These are phyloP conservation scores for Cryptosporidium meleagridis DNA, from an alignment of 169 alveolate genomes.

Conservation along the genomic window DNA sequence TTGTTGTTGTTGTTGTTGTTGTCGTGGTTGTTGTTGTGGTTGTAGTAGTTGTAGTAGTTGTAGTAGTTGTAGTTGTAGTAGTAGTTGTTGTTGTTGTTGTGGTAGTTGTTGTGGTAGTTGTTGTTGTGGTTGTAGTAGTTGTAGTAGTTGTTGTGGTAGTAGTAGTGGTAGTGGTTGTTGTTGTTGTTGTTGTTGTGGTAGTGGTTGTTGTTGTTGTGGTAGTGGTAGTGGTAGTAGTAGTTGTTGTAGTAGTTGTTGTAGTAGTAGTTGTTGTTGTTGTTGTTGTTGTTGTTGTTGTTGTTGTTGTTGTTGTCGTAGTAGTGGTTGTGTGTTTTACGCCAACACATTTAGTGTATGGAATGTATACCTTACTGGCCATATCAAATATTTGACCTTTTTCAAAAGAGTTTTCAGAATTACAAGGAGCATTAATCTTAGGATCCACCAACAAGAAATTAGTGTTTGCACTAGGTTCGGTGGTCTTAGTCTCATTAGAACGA, in stretches of 20 bases:
- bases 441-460: constrained; percentile 39
- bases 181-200: constrained; percentile 5
- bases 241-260: constrained; percentile 11
- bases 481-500: background rate
- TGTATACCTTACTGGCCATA: background rate
- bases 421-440: constrained; percentile 45
- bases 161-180: constrained; percentile 6
- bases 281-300: constrained; percentile 14
- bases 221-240: constrained; percentile 25
- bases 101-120: background rate
- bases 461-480: background rate
- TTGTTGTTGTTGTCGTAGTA: constrained; percentile 19
- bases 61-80: constrained; percentile 27
- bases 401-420: constrained; percentile 29
- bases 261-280: constrained; percentile 7
- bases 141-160: constrained; percentile 20
- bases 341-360: constrained; percentile 41
- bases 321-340: constrained; percentile 35
- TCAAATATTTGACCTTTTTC: constrained; percentile 51
- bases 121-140: background rate
- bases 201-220: constrained; percentile 15
- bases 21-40: constrained; percentile 35
- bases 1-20: constrained; percentile 7
- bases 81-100: constrained; percentile 58
- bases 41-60: constrained; percentile 30